These are phyloP conservation scores for Spongiforma sp. DNA, from an alignment of 1,284 basidiomycete species.

Conservation along the genomic window DNA sequence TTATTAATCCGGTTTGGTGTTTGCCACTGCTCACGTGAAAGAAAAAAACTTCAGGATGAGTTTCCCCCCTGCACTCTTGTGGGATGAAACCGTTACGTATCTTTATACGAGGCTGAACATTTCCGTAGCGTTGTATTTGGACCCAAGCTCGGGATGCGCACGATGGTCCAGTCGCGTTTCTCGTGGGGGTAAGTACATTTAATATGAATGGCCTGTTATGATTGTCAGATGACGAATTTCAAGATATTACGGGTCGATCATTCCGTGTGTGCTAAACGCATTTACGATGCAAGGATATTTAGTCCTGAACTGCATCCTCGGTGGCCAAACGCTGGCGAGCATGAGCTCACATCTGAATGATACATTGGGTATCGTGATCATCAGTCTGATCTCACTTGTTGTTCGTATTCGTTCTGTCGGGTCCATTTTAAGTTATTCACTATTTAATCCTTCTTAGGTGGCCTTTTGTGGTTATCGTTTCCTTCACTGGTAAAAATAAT, in stretches of 20 bases:
- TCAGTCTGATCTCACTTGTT: no score
- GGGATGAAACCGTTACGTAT: constrained; percentile 25
- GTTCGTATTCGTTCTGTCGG: constrained; percentile 57
- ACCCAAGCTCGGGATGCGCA: no score
- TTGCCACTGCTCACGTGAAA: neutral
- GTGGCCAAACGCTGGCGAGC: constrained; percentile 78
- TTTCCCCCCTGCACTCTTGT: constrained; percentile 59
- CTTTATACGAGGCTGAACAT: constrained; percentile 8
- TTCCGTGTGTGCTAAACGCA: constrained; percentile 70
- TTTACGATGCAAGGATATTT: constrained; percentile 73
- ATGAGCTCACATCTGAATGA: constrained; percentile 61
- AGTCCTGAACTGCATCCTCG: constrained; percentile 79
- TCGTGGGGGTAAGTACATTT: constrained; percentile 47
- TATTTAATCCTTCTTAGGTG: constrained; percentile 39
- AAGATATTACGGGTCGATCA: constrained; percentile 73
- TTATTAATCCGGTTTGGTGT: neutral
- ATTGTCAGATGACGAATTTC: constrained; percentile 18
- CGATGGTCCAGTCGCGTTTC: no score
- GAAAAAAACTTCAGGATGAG: constrained; percentile 31
- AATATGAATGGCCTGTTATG: neutral
- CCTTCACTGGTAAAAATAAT: constrained; percentile 51
- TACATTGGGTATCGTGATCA: constrained; percentile 81
- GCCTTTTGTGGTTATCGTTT: constrained; percentile 68
- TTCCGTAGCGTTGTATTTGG: constrained; percentile 57
- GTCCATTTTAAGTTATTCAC: neutral